A percentile compares a stretch with the other conserved stretches of the same genome.
These are phyloP conservation scores for Misopates orontium DNA, from an alignment of 257 asterid species.

Conservation along the genomic window DNA sequence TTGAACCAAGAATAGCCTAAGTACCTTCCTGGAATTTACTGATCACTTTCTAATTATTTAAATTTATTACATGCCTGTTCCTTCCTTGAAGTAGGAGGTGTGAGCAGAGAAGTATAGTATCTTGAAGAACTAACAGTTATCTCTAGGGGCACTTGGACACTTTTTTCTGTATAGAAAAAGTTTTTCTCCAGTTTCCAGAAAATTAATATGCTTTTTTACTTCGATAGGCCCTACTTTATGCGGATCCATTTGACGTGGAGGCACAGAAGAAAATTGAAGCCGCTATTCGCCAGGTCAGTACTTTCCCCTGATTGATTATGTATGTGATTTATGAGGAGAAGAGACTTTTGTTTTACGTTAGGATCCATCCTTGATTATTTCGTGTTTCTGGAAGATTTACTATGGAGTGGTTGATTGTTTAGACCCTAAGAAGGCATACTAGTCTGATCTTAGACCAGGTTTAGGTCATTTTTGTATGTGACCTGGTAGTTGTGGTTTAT, in stretches of 20 bases:
- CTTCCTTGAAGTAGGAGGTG: neutral
- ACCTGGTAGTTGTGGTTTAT: conserved; percentile 2
- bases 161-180: conserved; percentile 14
- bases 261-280: conserved; percentile 97
- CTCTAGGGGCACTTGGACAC: neutral
- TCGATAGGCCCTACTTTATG: conserved; percentile 78
- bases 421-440: conserved; percentile 1
- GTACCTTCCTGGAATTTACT: neutral
- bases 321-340: conserved; percentile 20
- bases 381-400: conserved; percentile 7
- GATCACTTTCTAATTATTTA: neutral
- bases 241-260: conserved; percentile 98
- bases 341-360: neutral
- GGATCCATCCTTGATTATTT: conserved; percentile 7
- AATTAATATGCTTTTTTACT: conserved; percentile 23
- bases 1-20: neutral
- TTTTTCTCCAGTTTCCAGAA: neutral
- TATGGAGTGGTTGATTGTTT: conserved; percentile 13
- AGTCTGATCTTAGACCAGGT: conserved; percentile 5
- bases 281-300: conserved; percentile 80
- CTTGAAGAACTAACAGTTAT: neutral
- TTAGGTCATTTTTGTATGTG: conserved; percentile 12
- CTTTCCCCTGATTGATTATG: conserved; percentile 22
- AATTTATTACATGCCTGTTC: neutral
- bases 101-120: conserved; percentile 7